Percentiles rank a stretch among this genome's conserved stretches.
Evolutionary conservation across 225 moss, liverwort and hornwort genomes (phyloP).

Genomic region (Marchantia paleacea): DNA sequence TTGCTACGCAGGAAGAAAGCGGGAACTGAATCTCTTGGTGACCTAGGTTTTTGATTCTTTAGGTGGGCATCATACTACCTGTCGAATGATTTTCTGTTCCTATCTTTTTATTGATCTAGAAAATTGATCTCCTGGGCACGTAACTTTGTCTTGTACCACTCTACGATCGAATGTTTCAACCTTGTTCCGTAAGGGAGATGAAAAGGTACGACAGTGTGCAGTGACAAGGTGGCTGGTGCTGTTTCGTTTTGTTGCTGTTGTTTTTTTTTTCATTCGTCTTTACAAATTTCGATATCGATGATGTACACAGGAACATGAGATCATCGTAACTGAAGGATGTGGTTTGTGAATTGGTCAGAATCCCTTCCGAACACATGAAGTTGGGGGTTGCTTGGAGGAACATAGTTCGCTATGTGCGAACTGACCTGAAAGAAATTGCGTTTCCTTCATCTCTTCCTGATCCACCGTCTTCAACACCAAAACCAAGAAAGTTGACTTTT

Average conservation of each 20-base stretch:
- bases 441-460: slow-evolving; percentile 88
- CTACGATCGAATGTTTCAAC: background rate
- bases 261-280: too few species aligned
- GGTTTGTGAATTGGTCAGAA: slow-evolving; percentile 14
- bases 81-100: too few species aligned
- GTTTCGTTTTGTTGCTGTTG: too few species aligned
- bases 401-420: slow-evolving; percentile 66
- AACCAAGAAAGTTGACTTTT: slow-evolving; percentile 55
- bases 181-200: background rate
- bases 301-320: too few species aligned
- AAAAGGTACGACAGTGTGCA: background rate
- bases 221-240: background rate
- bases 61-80: background rate
- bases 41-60: background rate
- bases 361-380: slow-evolving; percentile 51
- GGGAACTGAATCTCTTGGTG: slow-evolving; percentile 9
- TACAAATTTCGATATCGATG: too few species aligned
- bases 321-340: background rate
- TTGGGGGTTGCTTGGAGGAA: slow-evolving; percentile 80
- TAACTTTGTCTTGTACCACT: background rate
- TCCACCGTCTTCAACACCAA: slow-evolving; percentile 63
- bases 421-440: slow-evolving; percentile 82
- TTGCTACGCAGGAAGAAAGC: background rate
- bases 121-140: background rate
- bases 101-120: background rate